Percentiles rank a stretch among this genome's conserved stretches.
phyloP scores from a whole-genome alignment of 192 early-diverging fungal species.

The Lunasporangiospora selenospora region DNA sequence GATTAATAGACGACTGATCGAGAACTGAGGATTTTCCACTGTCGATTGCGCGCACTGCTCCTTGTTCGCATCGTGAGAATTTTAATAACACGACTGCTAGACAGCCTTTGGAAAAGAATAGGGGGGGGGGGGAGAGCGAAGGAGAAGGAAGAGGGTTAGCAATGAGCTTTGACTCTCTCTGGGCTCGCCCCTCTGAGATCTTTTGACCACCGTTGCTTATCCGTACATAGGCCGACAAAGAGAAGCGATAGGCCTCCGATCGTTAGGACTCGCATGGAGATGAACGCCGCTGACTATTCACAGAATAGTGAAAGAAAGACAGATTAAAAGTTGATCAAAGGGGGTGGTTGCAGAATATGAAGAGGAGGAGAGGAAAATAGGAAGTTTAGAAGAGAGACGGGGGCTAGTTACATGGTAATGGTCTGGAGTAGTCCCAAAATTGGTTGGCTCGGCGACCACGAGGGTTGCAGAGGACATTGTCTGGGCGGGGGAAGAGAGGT shows the following conservation, averaged over 20 bases:
- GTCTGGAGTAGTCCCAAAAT: neutral
- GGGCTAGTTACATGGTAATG: neutral
- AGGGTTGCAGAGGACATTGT: slow-evolving; percentile 9
- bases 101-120: slow-evolving; percentile 4
- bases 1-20: slow-evolving; percentile 24
- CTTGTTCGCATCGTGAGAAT: slow-evolving; percentile 2
- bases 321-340: neutral
- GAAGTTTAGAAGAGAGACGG: neutral
- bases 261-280: slow-evolving; percentile 17
- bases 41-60: neutral
- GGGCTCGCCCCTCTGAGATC: too few species aligned
- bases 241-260: slow-evolving; percentile 23
- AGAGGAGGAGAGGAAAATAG: neutral
- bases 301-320: neutral
- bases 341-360: too few species aligned
- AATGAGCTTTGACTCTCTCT: neutral
- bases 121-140: neutral
- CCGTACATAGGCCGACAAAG: slow-evolving; percentile 21
- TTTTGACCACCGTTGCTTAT: too few species aligned
- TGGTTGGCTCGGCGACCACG: slow-evolving; percentile 21
- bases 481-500: neutral
- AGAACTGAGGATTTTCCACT: slow-evolving; percentile 8
- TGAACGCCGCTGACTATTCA: slow-evolving; percentile 10
- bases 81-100: slow-evolving; percentile 11
- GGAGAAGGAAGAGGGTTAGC: neutral